Conservation (phyloP, 106 monocot genomes). For the Acorus gramineus region DNA sequence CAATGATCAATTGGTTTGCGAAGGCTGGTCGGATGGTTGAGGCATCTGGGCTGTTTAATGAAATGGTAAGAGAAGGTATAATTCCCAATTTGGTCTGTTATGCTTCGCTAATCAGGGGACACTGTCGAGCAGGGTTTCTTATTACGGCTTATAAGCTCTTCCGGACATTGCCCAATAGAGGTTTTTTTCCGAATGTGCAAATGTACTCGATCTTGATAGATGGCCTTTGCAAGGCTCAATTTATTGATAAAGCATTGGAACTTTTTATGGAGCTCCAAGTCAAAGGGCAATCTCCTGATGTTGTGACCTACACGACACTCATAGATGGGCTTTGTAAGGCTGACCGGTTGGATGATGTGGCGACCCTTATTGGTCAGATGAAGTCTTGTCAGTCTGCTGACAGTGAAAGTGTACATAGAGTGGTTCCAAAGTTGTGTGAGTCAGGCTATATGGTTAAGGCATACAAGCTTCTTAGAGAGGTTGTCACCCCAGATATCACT, state of each 20-base stretch:
- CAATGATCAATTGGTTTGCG: constrained; percentile 60
- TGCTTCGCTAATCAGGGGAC: constrained; percentile 71
- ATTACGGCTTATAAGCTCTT: constrained; percentile 45
- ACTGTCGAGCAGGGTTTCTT: constrained; percentile 60
- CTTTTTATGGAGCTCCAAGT: constrained; percentile 76
- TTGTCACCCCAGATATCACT: constrained; percentile 62
- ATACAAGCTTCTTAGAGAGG: constrained; percentile 64
- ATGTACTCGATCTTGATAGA: constrained; percentile 77
- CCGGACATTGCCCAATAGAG: constrained; percentile 37
- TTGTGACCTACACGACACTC: constrained; percentile 66
- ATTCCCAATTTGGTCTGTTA: constrained; percentile 71
- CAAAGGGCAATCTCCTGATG: constrained; percentile 49
- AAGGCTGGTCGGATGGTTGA: constrained; percentile 43
- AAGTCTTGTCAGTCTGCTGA: constrained; percentile 64
- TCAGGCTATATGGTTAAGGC: constrained; percentile 52
- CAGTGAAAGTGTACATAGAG: constrained; percentile 18
- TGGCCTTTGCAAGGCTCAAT: constrained; percentile 65
- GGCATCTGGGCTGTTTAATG: constrained; percentile 38
- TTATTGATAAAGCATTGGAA: constrained; percentile 55
- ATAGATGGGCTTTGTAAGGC: constrained; percentile 70
- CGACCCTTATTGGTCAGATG: constrained; percentile 60
- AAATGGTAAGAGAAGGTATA: constrained; percentile 58
- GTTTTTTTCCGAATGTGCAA: constrained; percentile 42
- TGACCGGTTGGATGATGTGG: constrained; percentile 49
- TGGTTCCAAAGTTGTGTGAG: constrained; percentile 46